Conservation (phyloP, 768 basidiomycete genomes). For the Kwoniella pini region DNA sequence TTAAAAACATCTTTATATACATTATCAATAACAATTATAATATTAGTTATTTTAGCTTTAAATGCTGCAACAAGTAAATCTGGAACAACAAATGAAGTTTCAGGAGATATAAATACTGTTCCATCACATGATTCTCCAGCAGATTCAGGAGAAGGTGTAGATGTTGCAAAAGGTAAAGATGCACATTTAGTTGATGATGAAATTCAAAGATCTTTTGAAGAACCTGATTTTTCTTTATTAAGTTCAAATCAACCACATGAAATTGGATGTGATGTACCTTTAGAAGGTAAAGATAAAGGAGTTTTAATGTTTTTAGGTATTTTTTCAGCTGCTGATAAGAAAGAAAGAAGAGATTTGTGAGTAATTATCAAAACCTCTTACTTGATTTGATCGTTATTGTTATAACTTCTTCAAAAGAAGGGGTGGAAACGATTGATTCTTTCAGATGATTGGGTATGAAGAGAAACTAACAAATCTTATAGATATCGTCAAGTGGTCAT, state of each 20-base stretch:
- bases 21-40: slow-evolving; percentile 34
- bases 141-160: slow-evolving; percentile 42
- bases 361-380: too few species aligned
- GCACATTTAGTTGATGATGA: slow-evolving; percentile 43
- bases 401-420: background rate
- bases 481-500: slow-evolving; percentile 49
- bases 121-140: slow-evolving; percentile 35
- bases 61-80: slow-evolving; percentile 29
- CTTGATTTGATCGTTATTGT: background rate
- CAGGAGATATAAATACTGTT: slow-evolving; percentile 24
- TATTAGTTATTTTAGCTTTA: slow-evolving; percentile 41
- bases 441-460: too few species aligned
- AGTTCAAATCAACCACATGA: slow-evolving; percentile 49
- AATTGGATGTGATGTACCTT: slow-evolving; percentile 53
- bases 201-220: slow-evolving; percentile 54
- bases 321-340: slow-evolving; percentile 51
- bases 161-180: slow-evolving; percentile 44
- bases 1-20: slow-evolving; percentile 40
- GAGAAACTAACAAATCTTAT: background rate
- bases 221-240: slow-evolving; percentile 54
- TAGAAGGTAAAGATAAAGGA: slow-evolving; percentile 31
- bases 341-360: slow-evolving; percentile 49
- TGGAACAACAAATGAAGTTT: background rate
- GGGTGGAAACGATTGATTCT: too few species aligned
- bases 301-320: slow-evolving; percentile 53